Evolutionary conservation across 148 eudicot species (phyloP), one percentile per base, ranked within the genome.

Genomic region (Pharnaceum exiguum): DNA sequence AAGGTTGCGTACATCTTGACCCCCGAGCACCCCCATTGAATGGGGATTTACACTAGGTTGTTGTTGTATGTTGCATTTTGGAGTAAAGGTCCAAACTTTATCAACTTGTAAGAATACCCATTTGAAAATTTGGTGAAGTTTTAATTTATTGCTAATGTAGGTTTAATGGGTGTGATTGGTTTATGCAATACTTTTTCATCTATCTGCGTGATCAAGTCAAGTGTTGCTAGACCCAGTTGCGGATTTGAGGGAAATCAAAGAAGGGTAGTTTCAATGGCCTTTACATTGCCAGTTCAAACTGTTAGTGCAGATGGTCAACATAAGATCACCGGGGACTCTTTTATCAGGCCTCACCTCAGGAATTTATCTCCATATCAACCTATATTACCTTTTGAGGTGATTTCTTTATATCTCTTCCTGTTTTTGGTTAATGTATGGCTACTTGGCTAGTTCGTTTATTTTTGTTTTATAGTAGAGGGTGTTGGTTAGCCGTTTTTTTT

Each of bases 311-410:
- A 71, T 31, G 61, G 40, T 25, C 45, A 55, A 46, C 63, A 45
- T 19, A 69, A 49, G 51, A 45, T 73, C 15, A 78, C 78, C 47
- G 93, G 94, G 29, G 90, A 63, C 42, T 82, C 87, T 62, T 91
- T 89, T 64, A 85, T 89, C 42, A 75, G 94, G 52, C 76, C 87
- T 36, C 96, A 85, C 71, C 94, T 89, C 53, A 79, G 74, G 49
- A 79, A 89, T 53, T 71, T 89, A 60, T 82, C 89, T n/a, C 85
- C 96, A 6, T 89, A 89, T 46, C 90, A 77, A 46, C 87, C 90
- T 64, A 79, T 85, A 62, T 77, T 87, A 66, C 86, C 89, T 13
- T 85, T 91, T 71, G 86, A 82, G 89, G 85, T 77, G 56, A 57
- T 36, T 24, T 19, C 5, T 29, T 10, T 22, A 7, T 11, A 5